A percentile compares a stretch with the other conserved stretches of the same genome.
Evolutionary conservation across 495 filamentous ascomycete species (phyloP).

Genomic region (Hapsidospora chrysogenum): DNA sequence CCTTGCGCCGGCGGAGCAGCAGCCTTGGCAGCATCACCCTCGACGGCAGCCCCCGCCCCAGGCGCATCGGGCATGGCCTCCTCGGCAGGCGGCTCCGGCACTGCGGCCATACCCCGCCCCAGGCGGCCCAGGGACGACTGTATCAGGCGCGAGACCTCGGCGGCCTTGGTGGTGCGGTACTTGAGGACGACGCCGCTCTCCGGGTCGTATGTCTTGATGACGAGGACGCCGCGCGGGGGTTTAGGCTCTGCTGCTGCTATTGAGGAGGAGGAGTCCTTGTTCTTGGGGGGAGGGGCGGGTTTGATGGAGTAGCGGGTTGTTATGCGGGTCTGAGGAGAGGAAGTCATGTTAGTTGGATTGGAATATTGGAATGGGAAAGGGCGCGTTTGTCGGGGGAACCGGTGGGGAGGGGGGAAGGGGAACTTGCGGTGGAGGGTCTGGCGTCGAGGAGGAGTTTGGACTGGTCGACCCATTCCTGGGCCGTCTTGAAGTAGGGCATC

Average conservation of each 20-base stretch:
- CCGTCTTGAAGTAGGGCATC: conserved; percentile 27
- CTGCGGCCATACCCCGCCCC: conserved; percentile 44
- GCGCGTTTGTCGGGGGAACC: neutral
- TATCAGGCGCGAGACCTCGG: conserved; percentile 72
- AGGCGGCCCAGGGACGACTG: conserved; percentile 47
- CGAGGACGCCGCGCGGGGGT: conserved; percentile 43
- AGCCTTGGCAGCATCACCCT: too few species aligned
- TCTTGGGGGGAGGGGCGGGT: conserved; percentile 16
- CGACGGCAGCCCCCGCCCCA: conserved; percentile 10
- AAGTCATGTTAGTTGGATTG: conserved; percentile 4
- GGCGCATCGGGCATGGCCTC: conserved; percentile 21
- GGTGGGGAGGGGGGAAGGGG: neutral
- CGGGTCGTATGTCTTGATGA: conserved; percentile 83
- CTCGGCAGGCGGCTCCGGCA: conserved; percentile 23
- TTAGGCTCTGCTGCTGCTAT: conserved; percentile 4
- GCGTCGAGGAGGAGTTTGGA: conserved; percentile 21
- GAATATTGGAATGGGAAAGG: conserved; percentile 4
- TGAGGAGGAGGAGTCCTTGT: conserved; percentile 5
- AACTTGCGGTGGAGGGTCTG: conserved; percentile 18
- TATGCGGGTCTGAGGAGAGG: conserved; percentile 47
- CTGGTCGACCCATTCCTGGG: conserved; percentile 25
- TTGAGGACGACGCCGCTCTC: conserved; percentile 65
- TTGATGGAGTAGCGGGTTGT: conserved; percentile 71
- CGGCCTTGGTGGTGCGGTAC: conserved; percentile 80
- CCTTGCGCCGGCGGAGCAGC: conserved; percentile 18